These are phyloP conservation scores for Salix koriyanagi DNA, from an alignment of 345 rosid genomes.

Conservation along the genomic window DNA sequence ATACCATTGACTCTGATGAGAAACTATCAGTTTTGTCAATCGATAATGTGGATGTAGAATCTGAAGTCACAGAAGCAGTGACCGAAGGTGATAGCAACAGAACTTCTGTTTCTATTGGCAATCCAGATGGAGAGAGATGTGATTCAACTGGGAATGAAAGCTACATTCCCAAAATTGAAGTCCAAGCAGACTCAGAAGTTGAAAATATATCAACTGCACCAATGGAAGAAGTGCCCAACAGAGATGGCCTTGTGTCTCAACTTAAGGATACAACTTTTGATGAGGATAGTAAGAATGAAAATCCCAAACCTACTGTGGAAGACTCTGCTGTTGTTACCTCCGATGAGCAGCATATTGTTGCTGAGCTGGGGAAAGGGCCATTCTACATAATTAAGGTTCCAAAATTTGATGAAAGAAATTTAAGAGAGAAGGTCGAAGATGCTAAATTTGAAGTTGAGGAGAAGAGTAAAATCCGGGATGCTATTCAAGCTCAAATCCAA, in stretches of 20 bases:
- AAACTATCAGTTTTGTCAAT: constrained; percentile 15
- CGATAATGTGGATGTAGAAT: constrained; percentile 4
- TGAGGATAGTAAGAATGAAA: constrained; percentile 18
- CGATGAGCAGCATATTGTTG: constrained; percentile 30
- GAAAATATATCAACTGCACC: constrained; percentile 5
- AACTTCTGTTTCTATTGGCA: constrained; percentile 1
- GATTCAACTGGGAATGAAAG: constrained; percentile 18
- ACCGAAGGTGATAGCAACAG: not conserved
- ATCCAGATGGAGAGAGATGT: not conserved
- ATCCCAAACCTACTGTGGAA: constrained; percentile 23
- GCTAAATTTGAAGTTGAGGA: constrained; percentile 54
- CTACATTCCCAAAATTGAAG: constrained; percentile 15
- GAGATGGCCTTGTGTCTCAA: constrained; percentile 5
- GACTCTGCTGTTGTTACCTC: constrained; percentile 29
- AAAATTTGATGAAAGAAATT: constrained; percentile 50
- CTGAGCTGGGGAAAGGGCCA: constrained; percentile 45
- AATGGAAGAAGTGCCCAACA: not conserved
- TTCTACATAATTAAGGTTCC: constrained; percentile 62
- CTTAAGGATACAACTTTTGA: constrained; percentile 3
- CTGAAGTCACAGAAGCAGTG: constrained; percentile 7
- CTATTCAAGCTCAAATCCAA: constrained; percentile 49
- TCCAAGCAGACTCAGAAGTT: constrained; percentile 4
- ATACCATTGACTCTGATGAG: constrained; percentile 9
- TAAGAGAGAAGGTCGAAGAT: constrained; percentile 48
- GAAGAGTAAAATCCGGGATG: constrained; percentile 60